Conservation (phyloP, 169 alveolate genomes). For the Theileria parva region DNA sequence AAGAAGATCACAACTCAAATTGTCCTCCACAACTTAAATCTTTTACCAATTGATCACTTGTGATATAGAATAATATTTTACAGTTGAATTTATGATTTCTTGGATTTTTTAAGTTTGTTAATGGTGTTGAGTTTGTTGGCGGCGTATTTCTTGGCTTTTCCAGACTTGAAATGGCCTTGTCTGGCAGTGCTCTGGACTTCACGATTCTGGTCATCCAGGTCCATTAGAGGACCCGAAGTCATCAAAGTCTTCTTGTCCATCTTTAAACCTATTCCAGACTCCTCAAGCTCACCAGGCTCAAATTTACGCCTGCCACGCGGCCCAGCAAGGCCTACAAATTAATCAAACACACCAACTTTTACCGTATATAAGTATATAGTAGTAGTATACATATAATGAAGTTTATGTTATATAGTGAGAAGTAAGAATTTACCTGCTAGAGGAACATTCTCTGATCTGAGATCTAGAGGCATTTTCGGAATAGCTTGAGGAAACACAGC, state of each 20-base stretch:
- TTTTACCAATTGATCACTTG: too few relatives aligned
- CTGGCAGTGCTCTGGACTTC: conserved; percentile 66
- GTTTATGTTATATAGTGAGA: too few relatives aligned
- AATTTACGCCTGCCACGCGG: conserved; percentile 71
- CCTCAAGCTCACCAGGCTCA: conserved; percentile 51
- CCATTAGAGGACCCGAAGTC: conserved; percentile 51
- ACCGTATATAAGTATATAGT: too few relatives aligned
- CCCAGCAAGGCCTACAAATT: conserved; percentile 71
- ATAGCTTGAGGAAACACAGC: conserved; percentile 61
- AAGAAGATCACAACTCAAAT: conserved; percentile 28
- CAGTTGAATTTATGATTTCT: neutral
- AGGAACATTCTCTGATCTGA: conserved; percentile 79
- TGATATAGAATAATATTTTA: too few relatives aligned
- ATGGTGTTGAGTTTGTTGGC: conserved; percentile 39
- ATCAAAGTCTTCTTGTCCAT: conserved; percentile 32
- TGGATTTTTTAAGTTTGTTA: neutral
- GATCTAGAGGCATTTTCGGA: conserved; percentile 73
- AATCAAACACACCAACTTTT: neutral
- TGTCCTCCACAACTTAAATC: neutral
- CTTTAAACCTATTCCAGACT: conserved; percentile 39
- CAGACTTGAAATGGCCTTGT: conserved; percentile 60
- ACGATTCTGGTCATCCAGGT: conserved; percentile 52
- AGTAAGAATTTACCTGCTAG: conserved; percentile 66
- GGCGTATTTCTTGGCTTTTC: conserved; percentile 49
- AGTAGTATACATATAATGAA: neutral